Percentiles rank a stretch among this genome's conserved stretches.
phyloP scores from a whole-genome alignment of 108 stramenopile genomes.

The Aurantiochytrium sp. region DNA sequence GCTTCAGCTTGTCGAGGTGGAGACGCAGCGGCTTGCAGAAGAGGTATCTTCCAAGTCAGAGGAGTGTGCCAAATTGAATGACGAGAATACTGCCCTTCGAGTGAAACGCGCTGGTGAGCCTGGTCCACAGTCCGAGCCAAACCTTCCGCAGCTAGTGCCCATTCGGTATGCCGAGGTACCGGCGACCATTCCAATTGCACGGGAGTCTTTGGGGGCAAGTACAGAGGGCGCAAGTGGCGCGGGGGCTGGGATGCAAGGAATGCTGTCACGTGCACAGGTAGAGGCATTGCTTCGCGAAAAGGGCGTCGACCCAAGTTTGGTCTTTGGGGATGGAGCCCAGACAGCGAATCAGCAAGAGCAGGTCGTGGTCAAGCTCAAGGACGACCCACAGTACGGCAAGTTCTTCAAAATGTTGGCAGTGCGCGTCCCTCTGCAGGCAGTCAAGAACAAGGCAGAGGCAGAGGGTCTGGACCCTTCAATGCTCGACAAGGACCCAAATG shows the following conservation, averaged over 20 bases:
- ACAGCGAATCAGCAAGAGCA: not conserved
- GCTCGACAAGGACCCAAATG: not conserved
- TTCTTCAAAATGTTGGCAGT: conserved; percentile 3
- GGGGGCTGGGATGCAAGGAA: not conserved
- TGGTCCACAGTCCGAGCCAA: too few relatives aligned
- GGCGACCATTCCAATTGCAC: not conserved
- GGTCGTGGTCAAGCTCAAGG: not conserved
- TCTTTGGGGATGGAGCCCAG: not conserved
- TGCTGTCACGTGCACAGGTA: not conserved
- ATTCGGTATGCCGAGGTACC: not conserved
- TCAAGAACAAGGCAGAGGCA: not conserved
- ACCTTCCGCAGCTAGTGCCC: not conserved
- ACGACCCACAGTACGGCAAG: not conserved
- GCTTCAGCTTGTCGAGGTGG: not conserved
- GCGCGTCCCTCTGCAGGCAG: not conserved
- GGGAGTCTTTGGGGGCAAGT: not conserved
- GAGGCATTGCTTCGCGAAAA: not conserved
- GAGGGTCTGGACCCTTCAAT: not conserved
- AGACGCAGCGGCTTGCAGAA: not conserved
- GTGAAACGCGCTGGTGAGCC: not conserved
- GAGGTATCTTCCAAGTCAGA: not conserved
- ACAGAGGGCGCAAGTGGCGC: not conserved
- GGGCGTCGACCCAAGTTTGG: not conserved
- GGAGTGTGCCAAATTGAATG: not conserved
- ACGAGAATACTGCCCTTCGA: not conserved